Evolutionary conservation across 108 stramenopile species (phyloP).

Genomic region (Discostella pseudostelligera): DNA sequence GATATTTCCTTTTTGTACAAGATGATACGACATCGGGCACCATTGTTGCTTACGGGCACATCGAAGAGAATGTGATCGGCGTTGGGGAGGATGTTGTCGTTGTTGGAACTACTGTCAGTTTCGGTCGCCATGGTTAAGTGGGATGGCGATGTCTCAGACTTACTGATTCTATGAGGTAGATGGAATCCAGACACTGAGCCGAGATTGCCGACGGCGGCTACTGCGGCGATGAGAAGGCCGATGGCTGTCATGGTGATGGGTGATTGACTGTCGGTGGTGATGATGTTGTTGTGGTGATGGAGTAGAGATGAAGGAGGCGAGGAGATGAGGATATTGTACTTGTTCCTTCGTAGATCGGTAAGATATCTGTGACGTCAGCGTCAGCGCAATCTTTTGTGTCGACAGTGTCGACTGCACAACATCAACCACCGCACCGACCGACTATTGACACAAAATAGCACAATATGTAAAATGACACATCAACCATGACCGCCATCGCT

Average conservation of each 20-base stretch:
- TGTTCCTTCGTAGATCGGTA: too few species aligned
- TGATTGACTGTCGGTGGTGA: too few species aligned
- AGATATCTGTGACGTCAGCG: too few species aligned
- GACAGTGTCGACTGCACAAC: too few species aligned
- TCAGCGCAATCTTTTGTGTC: too few species aligned
- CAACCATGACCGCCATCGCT: too few species aligned
- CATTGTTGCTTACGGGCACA: conserved; percentile 93
- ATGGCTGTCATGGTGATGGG: not conserved
- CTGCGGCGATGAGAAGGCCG: not conserved
- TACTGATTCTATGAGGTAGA: not conserved
- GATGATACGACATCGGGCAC: conserved; percentile 86
- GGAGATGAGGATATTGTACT: too few species aligned
- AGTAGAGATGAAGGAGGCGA: too few species aligned
- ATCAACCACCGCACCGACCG: too few species aligned
- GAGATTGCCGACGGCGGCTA: not conserved
- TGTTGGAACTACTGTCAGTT: not conserved
- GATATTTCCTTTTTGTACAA: conserved; percentile 77
- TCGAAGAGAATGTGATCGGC: conserved; percentile 76
- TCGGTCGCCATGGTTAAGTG: not conserved
- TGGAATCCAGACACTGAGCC: conserved; percentile 2
- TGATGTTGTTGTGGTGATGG: too few species aligned
- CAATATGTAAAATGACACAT: too few species aligned
- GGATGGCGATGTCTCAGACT: not conserved
- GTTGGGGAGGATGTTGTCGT: conserved; percentile 10
- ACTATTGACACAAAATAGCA: too few species aligned